Conservation (phyloP, 139 green algal genomes). For the Micractinium sp. region DNA sequence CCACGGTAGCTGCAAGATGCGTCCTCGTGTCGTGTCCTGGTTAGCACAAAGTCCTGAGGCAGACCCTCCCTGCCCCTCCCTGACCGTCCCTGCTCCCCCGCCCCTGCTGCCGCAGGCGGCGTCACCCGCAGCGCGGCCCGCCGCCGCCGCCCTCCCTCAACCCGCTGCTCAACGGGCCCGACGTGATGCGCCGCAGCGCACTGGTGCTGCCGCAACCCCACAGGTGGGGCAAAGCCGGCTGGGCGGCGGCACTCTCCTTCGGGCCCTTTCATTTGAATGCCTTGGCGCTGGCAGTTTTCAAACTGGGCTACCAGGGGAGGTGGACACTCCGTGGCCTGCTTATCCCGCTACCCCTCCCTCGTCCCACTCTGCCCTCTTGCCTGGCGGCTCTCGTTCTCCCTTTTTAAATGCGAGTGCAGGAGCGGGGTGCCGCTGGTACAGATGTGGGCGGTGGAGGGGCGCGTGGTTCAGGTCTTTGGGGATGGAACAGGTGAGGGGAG, state of each 20-base stretch:
- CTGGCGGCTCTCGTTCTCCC: not conserved
- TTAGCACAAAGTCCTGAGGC: no score
- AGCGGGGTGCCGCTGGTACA: conserved; percentile 35
- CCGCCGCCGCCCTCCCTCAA: conserved; percentile 42
- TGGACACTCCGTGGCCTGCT: no score
- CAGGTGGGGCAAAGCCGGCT: conserved; percentile 7
- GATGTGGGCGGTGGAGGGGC: conserved; percentile 44
- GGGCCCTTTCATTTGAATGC: no score
- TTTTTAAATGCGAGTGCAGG: conserved; percentile 15
- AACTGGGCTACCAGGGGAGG: no score
- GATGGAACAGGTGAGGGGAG: conserved; percentile 33
- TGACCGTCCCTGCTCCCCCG: no score
- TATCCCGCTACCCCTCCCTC: not conserved
- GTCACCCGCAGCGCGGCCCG: conserved; percentile 44
- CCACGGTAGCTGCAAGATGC: no score
- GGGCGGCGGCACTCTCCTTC: no score
- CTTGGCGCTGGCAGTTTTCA: no score
- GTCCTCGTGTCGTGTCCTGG: no score
- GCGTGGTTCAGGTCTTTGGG: conserved; percentile 40
- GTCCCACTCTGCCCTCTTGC: not conserved
- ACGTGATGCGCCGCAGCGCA: conserved; percentile 40
- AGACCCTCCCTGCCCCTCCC: no score
- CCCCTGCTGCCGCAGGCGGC: not conserved
- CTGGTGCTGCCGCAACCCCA: conserved; percentile 32
- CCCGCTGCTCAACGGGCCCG: conserved; percentile 56